These are phyloP conservation scores for Aspergillus eucalypticola DNA, from an alignment of 2,329 filamentous ascomycete species.

Conservation along the genomic window DNA sequence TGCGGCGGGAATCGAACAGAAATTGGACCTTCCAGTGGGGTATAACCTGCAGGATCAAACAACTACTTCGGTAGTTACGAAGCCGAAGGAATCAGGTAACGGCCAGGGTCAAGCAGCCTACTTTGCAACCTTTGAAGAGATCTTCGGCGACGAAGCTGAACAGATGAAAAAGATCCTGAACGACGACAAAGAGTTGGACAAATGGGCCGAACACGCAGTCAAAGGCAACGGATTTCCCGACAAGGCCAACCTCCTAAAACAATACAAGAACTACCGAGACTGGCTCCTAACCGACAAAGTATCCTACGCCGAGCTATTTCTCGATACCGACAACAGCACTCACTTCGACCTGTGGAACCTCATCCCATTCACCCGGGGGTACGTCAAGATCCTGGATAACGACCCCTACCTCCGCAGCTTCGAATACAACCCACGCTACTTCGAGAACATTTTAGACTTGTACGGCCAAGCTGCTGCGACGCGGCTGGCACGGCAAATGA, in stretches of 20 bases:
- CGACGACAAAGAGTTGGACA: too few relatives aligned
- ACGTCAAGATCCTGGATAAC: constrained; percentile 20
- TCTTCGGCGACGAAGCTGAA: too few relatives aligned
- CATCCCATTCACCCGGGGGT: constrained; percentile 32
- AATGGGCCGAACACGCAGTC: too few relatives aligned
- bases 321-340: constrained; percentile 26
- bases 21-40: too few relatives aligned
- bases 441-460: constrained; percentile 30
- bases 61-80: too few relatives aligned
- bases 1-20: too few relatives aligned
- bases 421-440: constrained; percentile 27
- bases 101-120: too few relatives aligned
- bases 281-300: constrained; percentile 30
- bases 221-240: too few relatives aligned
- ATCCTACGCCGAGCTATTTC: constrained; percentile 28
- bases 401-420: constrained; percentile 30
- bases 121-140: too few relatives aligned
- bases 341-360: constrained; percentile 31
- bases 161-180: too few relatives aligned
- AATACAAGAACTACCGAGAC: constrained; percentile 16
- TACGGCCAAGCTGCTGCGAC: constrained; percentile 27
- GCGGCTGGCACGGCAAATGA: background rate
- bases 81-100: too few relatives aligned
- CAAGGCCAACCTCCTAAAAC: background rate
- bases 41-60: too few relatives aligned